Percentiles rank a stretch among this genome's conserved stretches.
phyloP scores from a whole-genome alignment of 78 protist species.

The Protostelium mycophagum region DNA sequence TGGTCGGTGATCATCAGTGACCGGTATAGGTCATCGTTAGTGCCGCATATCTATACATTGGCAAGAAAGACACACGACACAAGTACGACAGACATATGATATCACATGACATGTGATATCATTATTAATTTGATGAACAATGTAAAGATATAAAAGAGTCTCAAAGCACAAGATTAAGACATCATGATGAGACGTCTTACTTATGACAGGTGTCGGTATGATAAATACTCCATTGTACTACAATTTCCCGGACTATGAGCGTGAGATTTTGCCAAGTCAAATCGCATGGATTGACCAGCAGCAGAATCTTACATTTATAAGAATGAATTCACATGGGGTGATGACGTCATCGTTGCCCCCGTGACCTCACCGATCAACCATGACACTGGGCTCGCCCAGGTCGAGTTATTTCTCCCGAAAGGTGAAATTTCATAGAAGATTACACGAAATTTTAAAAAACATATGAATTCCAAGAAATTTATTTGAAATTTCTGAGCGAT shows the following conservation, averaged over 20 bases:
- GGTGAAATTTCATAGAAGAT: too few species aligned
- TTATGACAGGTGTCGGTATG: not conserved
- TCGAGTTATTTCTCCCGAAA: not conserved
- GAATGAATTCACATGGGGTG: not conserved
- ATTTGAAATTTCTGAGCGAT: too few species aligned
- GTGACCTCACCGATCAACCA: not conserved
- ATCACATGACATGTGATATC: conserved; percentile 10
- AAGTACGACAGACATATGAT: conserved; percentile 30
- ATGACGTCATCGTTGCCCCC: not conserved
- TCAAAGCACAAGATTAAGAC: too few species aligned
- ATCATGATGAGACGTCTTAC: too few species aligned
- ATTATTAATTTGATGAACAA: too few species aligned
- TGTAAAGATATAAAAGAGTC: too few species aligned
- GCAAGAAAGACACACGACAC: conserved; percentile 15
- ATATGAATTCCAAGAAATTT: too few species aligned
- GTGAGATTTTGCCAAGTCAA: not conserved
- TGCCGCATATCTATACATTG: conserved; percentile 65
- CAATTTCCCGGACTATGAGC: not conserved
- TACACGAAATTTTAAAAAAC: too few species aligned
- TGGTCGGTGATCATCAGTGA: not conserved
- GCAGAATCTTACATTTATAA: not conserved
- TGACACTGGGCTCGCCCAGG: not conserved
- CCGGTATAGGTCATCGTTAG: conserved; percentile 4
- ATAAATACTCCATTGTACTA: not conserved
- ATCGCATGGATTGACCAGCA: not conserved